phyloP scores from a whole-genome alignment of 306 rosid genomes.

The Medicago ruthenica region DNA sequence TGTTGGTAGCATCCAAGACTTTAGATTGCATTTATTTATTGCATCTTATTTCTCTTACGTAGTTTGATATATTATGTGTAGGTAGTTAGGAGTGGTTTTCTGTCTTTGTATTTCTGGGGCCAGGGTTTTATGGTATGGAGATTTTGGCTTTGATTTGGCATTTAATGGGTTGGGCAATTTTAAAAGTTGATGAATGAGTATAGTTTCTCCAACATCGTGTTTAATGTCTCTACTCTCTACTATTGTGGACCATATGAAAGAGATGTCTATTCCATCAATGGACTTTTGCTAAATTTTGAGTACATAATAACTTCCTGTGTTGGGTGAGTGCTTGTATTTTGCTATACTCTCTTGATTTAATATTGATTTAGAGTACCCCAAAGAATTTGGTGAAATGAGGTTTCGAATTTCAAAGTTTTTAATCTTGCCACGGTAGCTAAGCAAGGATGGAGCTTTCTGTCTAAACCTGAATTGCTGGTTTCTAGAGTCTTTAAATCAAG shows the following conservation, averaged over 20 bases:
- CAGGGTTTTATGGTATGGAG: background rate
- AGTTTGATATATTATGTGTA: too few relatives aligned
- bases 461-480: too few relatives aligned
- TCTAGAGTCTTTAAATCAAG: too few relatives aligned
- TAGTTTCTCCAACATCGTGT: background rate
- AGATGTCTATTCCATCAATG: background rate
- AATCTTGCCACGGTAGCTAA: too few relatives aligned
- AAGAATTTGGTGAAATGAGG: too few relatives aligned
- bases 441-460: too few relatives aligned
- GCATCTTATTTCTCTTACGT: too few relatives aligned
- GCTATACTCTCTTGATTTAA: background rate
- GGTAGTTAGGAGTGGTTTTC: background rate
- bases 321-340: background rate
- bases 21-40: too few relatives aligned
- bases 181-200: background rate
- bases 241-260: conserved; percentile 3
- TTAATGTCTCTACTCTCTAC: background rate
- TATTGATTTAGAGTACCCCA: background rate
- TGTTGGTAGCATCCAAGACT: too few relatives aligned
- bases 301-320: background rate
- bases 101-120: background rate
- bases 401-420: too few relatives aligned
- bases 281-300: background rate
- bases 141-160: background rate
- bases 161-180: background rate